Base-by-base conservation (phyloP, 2,329 filamentous ascomycete genomes). In the Phialophora tarda region DNA sequence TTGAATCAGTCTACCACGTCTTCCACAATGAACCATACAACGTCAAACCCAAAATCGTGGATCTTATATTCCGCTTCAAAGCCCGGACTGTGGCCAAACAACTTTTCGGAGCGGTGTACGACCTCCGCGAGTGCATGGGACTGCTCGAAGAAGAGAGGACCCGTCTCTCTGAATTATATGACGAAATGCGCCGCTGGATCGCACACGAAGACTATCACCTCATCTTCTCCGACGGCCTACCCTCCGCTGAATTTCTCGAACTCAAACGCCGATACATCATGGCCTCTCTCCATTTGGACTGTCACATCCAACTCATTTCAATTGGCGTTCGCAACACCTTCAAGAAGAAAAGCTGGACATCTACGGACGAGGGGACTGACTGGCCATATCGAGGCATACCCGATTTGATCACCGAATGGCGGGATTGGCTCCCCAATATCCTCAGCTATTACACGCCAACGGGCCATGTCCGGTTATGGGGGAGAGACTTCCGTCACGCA, bases 11-110 rank as follows among this genome's bases (percentile, higher is more conserved):
- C 23, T 91, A 85, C 81, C 66, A 84, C 0, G 82, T 82, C 23
- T 89, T 92, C 85, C 86, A 79, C 0, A 79, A 81, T 3, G 75
- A 78, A n/a, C 86, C 86, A 0, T 86, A 88, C 77, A 82, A 83
- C 63, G 75, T 89, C 56, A 70, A 78, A 7, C 88, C 89, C 0
- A 84, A 80, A 0, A 82, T 91, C 66, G 77, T 82, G 7, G 63
- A 67, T 32, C 50, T 66, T 23, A 65, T 68, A 10, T 64, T 66
- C 38, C 60, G 63, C 26, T 48, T 66, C 41, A 67, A 67, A 48
- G 59, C 59, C 47, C 24, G 61, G 11, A 50, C 56, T 6, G 44
- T 41, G 30, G 59, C 50, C 28, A 63, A 58, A 32, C 44, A 50
- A 11, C 57, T 69, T 21, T 57, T 65, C 26, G 32, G 24, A 14